Evolutionary conservation across 164 flowering plant genomes (phyloP), one percentile per base, ranked within the genome.

Genomic region (Magnolia kwangsiensis): DNA sequence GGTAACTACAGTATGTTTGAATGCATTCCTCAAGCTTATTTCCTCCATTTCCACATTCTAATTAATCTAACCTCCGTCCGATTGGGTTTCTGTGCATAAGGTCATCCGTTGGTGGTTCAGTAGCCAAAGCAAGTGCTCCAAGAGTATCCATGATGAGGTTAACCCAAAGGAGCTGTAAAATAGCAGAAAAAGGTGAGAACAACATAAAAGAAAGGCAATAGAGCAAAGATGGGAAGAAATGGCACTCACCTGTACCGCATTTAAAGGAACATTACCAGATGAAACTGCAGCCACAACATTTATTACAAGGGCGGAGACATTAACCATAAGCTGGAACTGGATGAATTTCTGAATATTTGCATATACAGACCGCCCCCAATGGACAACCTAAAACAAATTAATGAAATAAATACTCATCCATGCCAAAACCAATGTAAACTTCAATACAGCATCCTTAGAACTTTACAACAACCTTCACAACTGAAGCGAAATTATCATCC

Each of bases 121-220:
- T 94, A 20, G 99, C 99, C 82, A 96, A 83, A 3, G 99, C 99
- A 79, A 96, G 89, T 49, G 97, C 99, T 78, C 98, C 99, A 73
- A 96, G 92, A 58, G 98, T 96, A 81, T 96, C 98, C 98, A 94
- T 94, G 76, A 96, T 94, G 69, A 96, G 96, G 80, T 96, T 92
- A 64, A 96, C 97, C 99, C 99, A 96, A 4, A 96, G 94, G 84
- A 96, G 98, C 97, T 96, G 84, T 20, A 76, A 24, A 58, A 74
- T 19, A 51, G 67, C 37, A 21, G 50, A 45, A 49, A 61, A 29
- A 58, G 0, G 16, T 61, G n/a, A 78, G 65, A 70, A 63, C 14
- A 69, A 31, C 50, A 66, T 19, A 65, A 27, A 61, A 21, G 49
- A 51, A 51, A 51, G 10, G 23, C 21, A 20, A 23, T 8, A 9